Conservation (phyloP, 176 grass and related monocot genomes). For the Panicum miliaceum region DNA sequence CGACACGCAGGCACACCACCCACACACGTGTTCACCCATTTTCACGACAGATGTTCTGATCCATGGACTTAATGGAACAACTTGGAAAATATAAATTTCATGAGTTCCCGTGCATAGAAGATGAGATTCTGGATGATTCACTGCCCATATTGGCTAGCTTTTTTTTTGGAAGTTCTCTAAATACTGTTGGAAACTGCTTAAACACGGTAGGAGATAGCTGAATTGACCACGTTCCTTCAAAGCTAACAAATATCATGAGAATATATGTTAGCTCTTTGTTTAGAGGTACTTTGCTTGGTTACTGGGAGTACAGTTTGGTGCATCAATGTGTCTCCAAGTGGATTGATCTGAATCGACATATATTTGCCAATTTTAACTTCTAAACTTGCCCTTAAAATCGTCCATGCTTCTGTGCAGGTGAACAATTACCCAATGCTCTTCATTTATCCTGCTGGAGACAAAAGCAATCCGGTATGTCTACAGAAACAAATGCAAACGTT, state of each 20-base stretch:
- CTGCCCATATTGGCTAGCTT: background rate
- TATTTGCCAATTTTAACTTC: background rate
- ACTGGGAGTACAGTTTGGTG: background rate
- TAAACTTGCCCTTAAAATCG: background rate
- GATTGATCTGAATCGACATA: background rate
- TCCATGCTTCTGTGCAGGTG: slow-evolving; percentile 43
- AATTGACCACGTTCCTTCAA: background rate
- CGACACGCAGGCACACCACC: too few species aligned
- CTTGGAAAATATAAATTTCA: background rate
- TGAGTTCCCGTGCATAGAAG: background rate
- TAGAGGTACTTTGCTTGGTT: background rate
- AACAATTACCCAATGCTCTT: slow-evolving; percentile 69
- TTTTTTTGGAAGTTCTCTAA: background rate
- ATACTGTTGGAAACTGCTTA: background rate
- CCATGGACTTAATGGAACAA: background rate
- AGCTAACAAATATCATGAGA: background rate
- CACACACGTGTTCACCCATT: background rate
- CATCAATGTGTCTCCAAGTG: background rate
- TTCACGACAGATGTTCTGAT: slow-evolving; percentile 1
- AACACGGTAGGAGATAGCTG: background rate
- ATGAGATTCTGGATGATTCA: slow-evolving; percentile 13
- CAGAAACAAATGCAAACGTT: slow-evolving; percentile 8
- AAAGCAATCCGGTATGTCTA: slow-evolving; percentile 61
- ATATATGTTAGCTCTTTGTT: slow-evolving; percentile 8
- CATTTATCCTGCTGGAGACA: slow-evolving; percentile 64